Conservation (phyloP, 768 basidiomycete genomes). For the Lactarius sp. region DNA sequence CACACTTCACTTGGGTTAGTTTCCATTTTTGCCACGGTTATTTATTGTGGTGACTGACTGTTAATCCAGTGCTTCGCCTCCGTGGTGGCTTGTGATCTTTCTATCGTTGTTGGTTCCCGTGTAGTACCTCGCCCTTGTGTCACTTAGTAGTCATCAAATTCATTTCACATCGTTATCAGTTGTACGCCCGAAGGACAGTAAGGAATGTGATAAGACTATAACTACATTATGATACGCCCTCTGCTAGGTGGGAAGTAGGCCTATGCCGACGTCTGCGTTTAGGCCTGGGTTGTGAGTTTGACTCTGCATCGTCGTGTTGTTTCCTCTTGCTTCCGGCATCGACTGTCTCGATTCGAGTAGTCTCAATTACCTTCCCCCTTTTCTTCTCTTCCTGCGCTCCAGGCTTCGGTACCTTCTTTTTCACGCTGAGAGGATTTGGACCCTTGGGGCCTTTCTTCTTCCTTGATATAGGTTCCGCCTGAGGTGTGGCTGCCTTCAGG, state of each 20-base stretch:
- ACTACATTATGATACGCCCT: background rate
- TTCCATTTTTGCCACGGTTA: background rate
- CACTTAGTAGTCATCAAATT: background rate
- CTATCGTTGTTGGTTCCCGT: background rate
- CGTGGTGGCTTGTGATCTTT: conserved; percentile 56
- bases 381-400: background rate
- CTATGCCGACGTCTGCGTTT: conserved; percentile 32
- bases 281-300: conserved; percentile 7
- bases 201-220: background rate
- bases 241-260: background rate
- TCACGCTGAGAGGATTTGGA: conserved; percentile 89
- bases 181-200: background rate
- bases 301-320: conserved; percentile 21
- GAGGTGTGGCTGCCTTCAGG: conserved; percentile 34
- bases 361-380: conserved; percentile 20
- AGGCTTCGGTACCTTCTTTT: conserved; percentile 61
- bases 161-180: background rate
- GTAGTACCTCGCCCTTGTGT: background rate
- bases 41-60: background rate
- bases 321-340: conserved; percentile 32
- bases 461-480: conserved; percentile 44
- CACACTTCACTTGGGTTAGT: conserved; percentile 52
- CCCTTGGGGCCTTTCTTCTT: conserved; percentile 70
- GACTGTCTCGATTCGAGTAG: conserved; percentile 16
- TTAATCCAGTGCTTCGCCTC: conserved; percentile 50